phyloP scores from a whole-genome alignment of 148 eudicot genomes.

The Silene conica region DNA sequence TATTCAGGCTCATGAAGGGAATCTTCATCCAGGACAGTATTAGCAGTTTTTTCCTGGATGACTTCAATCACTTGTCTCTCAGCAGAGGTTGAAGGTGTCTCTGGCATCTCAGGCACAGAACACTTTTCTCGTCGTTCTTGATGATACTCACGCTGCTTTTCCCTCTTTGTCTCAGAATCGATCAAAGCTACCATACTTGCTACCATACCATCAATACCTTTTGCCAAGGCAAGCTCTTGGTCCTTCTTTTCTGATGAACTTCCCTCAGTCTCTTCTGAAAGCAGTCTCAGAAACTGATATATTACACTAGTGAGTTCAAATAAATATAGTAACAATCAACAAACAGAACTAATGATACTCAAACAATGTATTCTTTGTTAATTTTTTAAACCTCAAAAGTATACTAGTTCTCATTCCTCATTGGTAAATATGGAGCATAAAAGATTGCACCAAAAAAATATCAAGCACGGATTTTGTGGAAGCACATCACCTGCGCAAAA shows the following conservation, averaged over 20 bases:
- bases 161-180: constrained; percentile 44
- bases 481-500: neutral
- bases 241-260: constrained; percentile 50
- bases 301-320: constrained; percentile 10
- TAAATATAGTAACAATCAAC: neutral
- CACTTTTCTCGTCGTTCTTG: constrained; percentile 57
- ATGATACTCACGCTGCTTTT: constrained; percentile 53
- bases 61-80: constrained; percentile 31
- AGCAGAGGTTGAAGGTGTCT: constrained; percentile 35
- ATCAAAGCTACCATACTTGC: constrained; percentile 48
- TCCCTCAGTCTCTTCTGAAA: constrained; percentile 55
- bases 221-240: constrained; percentile 59
- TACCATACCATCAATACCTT: constrained; percentile 63
- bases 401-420: neutral
- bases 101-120: constrained; percentile 31
- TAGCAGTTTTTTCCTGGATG: constrained; percentile 26
- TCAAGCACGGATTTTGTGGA: neutral
- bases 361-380: neutral
- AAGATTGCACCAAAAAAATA: neutral
- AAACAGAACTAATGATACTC: neutral
- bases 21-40: constrained; percentile 29
- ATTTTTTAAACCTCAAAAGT: neutral
- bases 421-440: neutral
- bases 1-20: constrained; percentile 30
- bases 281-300: constrained; percentile 70